Percentiles rank a stretch among this genome's conserved stretches.
phyloP scores from a whole-genome alignment of 1,284 basidiomycete genomes.

The Phellinidium pouzarii region DNA sequence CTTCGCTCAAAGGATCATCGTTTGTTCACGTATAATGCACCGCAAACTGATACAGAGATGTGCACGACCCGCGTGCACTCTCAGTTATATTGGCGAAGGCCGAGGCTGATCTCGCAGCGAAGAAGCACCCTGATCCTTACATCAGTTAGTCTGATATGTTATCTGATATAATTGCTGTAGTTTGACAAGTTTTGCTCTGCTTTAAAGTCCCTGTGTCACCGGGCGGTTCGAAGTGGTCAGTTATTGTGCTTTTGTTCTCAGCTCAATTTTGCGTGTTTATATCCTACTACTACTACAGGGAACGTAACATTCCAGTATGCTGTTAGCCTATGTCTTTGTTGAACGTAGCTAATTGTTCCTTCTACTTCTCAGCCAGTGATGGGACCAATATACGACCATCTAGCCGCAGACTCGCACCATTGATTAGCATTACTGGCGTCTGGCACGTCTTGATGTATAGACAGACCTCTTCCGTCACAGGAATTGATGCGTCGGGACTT shows the following conservation, averaged over 20 bases:
- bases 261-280: background rate
- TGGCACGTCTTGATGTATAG: background rate
- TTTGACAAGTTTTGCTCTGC: conserved; percentile 20
- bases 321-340: background rate
- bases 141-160: conserved; percentile 53
- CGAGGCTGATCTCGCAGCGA: conserved; percentile 65
- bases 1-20: too few species aligned
- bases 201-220: conserved; percentile 64
- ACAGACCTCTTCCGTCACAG: conserved; percentile 10
- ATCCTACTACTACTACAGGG: conserved; percentile 10
- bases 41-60: conserved; percentile 50
- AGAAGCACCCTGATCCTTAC: conserved; percentile 86
- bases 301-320: conserved; percentile 21
- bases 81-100: conserved; percentile 77
- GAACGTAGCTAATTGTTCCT: background rate
- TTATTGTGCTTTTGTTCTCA: conserved; percentile 19
- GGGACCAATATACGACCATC: conserved; percentile 22
- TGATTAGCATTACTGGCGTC: conserved; percentile 2
- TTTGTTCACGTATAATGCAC: background rate
- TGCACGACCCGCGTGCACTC: conserved; percentile 82
- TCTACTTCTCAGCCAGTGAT: conserved; percentile 15
- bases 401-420: conserved; percentile 17
- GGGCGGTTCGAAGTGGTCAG: conserved; percentile 86
- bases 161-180: conserved; percentile 21
- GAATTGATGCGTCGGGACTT: conserved; percentile 5